A percentile compares a stretch with the other conserved stretches of the same genome.
These are phyloP conservation scores for Nemania sp. DNA, from an alignment of 2,329 filamentous ascomycete species.

Conservation along the genomic window DNA sequence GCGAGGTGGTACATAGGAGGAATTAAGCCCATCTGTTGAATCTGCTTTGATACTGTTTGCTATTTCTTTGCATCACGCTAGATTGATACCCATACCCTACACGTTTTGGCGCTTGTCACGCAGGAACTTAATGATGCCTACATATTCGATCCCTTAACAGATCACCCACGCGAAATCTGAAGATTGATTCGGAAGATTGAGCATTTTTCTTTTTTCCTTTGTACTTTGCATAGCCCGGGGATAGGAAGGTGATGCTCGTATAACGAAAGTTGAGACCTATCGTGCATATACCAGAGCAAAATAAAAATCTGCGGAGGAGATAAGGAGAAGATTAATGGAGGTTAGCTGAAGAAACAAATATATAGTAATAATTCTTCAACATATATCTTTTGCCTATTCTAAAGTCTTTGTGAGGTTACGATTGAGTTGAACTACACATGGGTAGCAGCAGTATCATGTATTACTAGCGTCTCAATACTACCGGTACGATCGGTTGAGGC, in stretches of 20 bases:
- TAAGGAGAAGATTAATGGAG: constrained; percentile 27
- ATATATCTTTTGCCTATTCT: background rate
- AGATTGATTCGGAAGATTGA: constrained; percentile 34
- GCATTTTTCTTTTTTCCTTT: constrained; percentile 37
- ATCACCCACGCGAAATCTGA: constrained; percentile 27
- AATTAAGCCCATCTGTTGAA: constrained; percentile 21
- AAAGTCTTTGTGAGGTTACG: background rate
- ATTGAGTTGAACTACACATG: background rate
- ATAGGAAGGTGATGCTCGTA: constrained; percentile 30
- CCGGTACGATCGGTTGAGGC: background rate
- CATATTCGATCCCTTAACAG: constrained; percentile 33
- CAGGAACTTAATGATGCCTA: constrained; percentile 39
- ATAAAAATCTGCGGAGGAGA: constrained; percentile 8
- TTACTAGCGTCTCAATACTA: background rate
- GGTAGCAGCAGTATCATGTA: background rate
- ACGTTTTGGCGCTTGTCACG: constrained; percentile 30
- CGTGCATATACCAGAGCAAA: constrained; percentile 27
- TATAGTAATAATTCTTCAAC: constrained; percentile 38
- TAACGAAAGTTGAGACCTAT: constrained; percentile 32
- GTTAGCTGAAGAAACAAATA: constrained; percentile 24
- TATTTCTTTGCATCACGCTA: constrained; percentile 40
- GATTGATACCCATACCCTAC: constrained; percentile 43
- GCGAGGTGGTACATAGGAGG: constrained; percentile 4
- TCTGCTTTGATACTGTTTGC: constrained; percentile 41
- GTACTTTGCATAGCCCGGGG: constrained; percentile 38